Percentiles rank a stretch among this genome's conserved stretches.
Conservation (phyloP, 2,329 filamentous ascomycete species). For the Xylogone sp. region DNA sequence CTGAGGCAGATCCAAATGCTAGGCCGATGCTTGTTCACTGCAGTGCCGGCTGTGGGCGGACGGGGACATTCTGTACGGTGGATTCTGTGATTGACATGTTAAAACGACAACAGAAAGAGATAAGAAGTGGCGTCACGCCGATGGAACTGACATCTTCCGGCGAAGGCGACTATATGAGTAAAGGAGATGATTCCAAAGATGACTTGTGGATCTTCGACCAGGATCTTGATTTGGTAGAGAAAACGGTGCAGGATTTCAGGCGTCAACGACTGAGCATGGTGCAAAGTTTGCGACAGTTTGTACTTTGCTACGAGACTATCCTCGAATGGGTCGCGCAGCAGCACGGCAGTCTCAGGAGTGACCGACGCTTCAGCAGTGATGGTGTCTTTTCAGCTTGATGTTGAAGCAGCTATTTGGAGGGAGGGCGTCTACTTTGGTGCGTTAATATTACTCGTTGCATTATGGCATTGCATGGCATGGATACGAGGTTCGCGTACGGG, state of each 20-base stretch:
- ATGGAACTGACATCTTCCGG: slow-evolving; percentile 37
- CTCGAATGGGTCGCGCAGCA: slow-evolving; percentile 72
- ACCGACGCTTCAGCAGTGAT: slow-evolving; percentile 23
- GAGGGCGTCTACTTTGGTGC: neutral
- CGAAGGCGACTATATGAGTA: slow-evolving; percentile 20
- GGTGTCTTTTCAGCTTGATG: neutral
- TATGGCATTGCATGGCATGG: neutral
- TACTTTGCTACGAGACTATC: slow-evolving; percentile 93
- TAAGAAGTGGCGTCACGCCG: slow-evolving; percentile 27
- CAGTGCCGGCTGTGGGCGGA: slow-evolving; percentile 91
- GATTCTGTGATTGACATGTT: slow-evolving; percentile 96
- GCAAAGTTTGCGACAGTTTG: slow-evolving; percentile 87
- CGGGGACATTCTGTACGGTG: slow-evolving; percentile 93
- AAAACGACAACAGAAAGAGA: slow-evolving; percentile 67
- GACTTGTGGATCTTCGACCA: slow-evolving; percentile 67
- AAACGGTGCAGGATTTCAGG: slow-evolving; percentile 88
- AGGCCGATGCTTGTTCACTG: slow-evolving; percentile 90
- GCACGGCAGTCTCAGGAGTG: slow-evolving; percentile 9
- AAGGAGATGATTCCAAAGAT: slow-evolving; percentile 31
- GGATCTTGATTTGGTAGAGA: slow-evolving; percentile 73
- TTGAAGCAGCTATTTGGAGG: neutral
- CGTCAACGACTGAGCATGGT: slow-evolving; percentile 92
- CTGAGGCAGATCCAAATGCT: slow-evolving; percentile 46
- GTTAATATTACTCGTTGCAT: neutral
- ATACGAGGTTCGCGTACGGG: neutral